These are phyloP conservation scores for Apiotrichum sp. DNA, from an alignment of 1,284 basidiomycete genomes.

Conservation along the genomic window DNA sequence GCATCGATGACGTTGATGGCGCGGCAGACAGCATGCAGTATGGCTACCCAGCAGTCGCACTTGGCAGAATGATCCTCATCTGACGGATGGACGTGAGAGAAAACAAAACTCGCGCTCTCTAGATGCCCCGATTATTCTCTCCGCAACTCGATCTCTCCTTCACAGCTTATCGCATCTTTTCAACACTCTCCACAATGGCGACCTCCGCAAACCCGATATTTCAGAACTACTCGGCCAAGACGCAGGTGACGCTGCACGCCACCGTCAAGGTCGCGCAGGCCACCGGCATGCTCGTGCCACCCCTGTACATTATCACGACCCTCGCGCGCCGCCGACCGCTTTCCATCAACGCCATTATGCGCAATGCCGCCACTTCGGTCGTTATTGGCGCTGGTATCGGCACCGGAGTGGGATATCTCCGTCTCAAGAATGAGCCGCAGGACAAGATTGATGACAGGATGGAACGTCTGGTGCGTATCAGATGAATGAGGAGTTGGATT, in stretches of 20 bases:
- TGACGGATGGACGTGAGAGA: too few relatives aligned
- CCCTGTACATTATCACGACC: constrained; percentile 32
- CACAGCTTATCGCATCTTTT: too few relatives aligned
- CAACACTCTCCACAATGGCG: constrained; percentile 18
- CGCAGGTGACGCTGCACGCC: constrained; percentile 32
- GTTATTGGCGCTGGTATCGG: constrained; percentile 23
- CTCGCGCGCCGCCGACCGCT: constrained; percentile 26
- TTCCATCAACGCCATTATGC: constrained; percentile 30
- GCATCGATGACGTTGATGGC: too few relatives aligned
- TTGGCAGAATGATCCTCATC: too few relatives aligned
- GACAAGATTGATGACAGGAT: constrained; percentile 27
- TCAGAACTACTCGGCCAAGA: constrained; percentile 18
- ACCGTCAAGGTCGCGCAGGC: constrained; percentile 37
- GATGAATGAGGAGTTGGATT: too few relatives aligned
- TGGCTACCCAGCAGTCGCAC: too few relatives aligned
- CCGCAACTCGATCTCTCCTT: too few relatives aligned
- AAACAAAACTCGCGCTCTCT: too few relatives aligned
- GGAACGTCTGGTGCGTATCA: constrained; percentile 34
- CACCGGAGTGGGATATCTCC: constrained; percentile 23
- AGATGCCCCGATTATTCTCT: too few relatives aligned
- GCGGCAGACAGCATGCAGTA: too few relatives aligned
- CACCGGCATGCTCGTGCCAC: constrained; percentile 33
- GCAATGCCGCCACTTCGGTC: constrained; percentile 16
- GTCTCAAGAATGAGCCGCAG: constrained; percentile 26
- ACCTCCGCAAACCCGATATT: constrained; percentile 30